These are phyloP conservation scores for Penicillium sp. DNA, from an alignment of 2,329 filamentous ascomycete species.

Conservation along the genomic window DNA sequence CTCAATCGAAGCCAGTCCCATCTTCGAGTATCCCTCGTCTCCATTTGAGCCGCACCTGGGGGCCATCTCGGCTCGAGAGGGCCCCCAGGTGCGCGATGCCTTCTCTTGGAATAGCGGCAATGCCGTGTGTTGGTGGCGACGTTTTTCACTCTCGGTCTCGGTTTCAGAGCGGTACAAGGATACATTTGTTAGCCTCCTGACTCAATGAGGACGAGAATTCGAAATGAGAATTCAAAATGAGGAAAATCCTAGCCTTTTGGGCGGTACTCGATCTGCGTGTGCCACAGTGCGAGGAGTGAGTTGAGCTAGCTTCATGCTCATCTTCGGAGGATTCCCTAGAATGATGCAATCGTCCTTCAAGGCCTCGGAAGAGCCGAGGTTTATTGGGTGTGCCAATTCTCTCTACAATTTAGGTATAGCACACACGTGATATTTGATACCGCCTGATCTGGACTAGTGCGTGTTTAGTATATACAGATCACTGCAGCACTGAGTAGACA, in stretches of 20 bases:
- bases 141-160: background rate
- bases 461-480: background rate
- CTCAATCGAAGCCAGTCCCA: background rate
- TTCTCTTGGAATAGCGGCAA: background rate
- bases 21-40: background rate
- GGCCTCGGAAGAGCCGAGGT: background rate
- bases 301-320: background rate
- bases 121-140: background rate
- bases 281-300: background rate
- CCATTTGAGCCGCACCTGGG: constrained; percentile 7
- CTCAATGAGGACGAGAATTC: background rate
- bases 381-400: background rate
- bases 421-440: background rate
- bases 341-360: background rate
- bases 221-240: no score
- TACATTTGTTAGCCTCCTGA: background rate
- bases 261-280: background rate
- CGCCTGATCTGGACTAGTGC: background rate
- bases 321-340: background rate
- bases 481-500: background rate
- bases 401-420: background rate
- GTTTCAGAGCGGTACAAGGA: background rate
- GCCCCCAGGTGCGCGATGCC: background rate
- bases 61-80: background rate
- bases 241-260: background rate